Percentiles rank a stretch among this genome's conserved stretches.
Evolutionary conservation across 1,139 yeast genomes (phyloP).

Genomic region (Geotrichum carabidarum): DNA sequence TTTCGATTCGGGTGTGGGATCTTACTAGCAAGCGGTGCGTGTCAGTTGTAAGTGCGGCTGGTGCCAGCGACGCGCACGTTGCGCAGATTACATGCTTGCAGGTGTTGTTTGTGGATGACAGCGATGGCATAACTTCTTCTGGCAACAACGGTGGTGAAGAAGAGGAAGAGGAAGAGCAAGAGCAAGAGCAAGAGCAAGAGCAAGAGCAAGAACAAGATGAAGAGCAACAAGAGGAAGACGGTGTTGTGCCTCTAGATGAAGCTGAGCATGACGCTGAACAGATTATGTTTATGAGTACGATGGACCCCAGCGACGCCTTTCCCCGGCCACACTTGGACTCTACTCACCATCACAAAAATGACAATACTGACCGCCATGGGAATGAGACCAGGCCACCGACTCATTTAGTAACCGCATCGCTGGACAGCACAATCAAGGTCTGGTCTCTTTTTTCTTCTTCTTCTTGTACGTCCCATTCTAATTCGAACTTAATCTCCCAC

Average conservation of each 20-base stretch:
- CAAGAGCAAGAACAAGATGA: not conserved
- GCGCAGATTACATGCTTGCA: constrained; percentile 88
- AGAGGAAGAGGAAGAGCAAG: constrained; percentile 21
- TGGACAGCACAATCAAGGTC: constrained; percentile 87
- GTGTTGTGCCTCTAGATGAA: not conserved
- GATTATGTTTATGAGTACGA: constrained; percentile 3
- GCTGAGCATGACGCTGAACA: constrained; percentile 17
- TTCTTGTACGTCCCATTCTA: constrained; percentile 60
- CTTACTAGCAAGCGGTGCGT: constrained; percentile 72
- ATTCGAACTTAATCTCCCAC: no score
- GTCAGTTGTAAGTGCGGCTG: constrained; percentile 59
- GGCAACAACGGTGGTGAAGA: constrained; percentile 27
- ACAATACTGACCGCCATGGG: not conserved
- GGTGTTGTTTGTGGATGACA: constrained; percentile 59
- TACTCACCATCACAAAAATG: not conserved
- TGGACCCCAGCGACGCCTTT: no score
- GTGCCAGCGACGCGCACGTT: constrained; percentile 16
- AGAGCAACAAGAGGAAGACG: not conserved
- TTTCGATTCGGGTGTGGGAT: constrained; percentile 94
- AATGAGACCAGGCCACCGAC: constrained; percentile 50
- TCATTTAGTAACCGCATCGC: constrained; percentile 76
- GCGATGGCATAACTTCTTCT: constrained; percentile 35
- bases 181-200: not conserved
- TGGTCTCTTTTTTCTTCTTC: constrained; percentile 52
- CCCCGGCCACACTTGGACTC: no score